Percentiles rank a stretch among this genome's conserved stretches.
Evolutionary conservation across 108 stramenopile genomes (phyloP).

Genomic region (Schizochytrium sp.): DNA sequence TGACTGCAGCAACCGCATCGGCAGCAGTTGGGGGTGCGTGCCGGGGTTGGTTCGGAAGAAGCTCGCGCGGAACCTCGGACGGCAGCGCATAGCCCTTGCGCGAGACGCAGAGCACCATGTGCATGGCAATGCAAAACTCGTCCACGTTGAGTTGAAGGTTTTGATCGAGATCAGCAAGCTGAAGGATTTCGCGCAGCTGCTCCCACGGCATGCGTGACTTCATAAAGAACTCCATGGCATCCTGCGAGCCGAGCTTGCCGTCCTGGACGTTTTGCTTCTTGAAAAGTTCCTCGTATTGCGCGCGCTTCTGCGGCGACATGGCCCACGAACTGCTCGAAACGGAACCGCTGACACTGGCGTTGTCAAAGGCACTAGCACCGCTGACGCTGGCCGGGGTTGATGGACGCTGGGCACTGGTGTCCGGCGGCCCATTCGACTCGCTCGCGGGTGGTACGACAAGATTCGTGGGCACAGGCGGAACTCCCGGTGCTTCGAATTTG

Average conservation of each 20-base stretch:
- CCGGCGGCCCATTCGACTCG: neutral
- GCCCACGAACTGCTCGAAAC: neutral
- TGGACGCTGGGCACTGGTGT: neutral
- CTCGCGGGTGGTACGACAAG: no score
- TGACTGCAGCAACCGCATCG: neutral
- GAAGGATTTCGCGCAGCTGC: neutral
- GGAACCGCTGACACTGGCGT: neutral
- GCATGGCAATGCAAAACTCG: conserved; percentile 19
- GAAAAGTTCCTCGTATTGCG: neutral
- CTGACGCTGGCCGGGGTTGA: neutral
- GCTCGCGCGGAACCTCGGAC: neutral
- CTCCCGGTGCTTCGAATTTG: neutral
- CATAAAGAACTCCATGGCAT: neutral
- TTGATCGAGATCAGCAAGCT: neutral
- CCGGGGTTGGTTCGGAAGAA: neutral
- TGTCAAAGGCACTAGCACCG: neutral
- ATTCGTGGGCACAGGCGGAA: neutral
- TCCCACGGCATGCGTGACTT: neutral
- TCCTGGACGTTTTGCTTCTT: neutral
- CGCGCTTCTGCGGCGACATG: neutral
- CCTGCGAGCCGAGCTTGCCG: neutral
- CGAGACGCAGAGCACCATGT: neutral
- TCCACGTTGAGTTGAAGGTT: neutral
- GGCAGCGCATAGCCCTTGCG: neutral
- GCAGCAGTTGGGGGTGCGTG: neutral